A percentile compares a stretch with the other conserved stretches of the same genome.
These are phyloP conservation scores for Quillaja saponaria DNA, from an alignment of 306 rosid species.

Conservation along the genomic window DNA sequence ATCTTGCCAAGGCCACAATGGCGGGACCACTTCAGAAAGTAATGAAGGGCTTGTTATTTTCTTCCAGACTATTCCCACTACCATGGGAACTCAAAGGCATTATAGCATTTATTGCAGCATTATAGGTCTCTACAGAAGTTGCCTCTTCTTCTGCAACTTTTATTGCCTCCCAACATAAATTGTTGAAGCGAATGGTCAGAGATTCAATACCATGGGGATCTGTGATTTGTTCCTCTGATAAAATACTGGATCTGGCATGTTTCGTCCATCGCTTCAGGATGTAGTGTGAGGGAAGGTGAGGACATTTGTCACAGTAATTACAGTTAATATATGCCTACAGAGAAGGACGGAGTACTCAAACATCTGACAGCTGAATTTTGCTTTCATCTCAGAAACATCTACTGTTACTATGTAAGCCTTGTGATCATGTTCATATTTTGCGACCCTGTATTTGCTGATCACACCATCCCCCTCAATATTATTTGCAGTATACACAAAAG, in stretches of 20 bases:
- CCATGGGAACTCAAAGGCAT: constrained; percentile 47
- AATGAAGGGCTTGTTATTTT: constrained; percentile 43
- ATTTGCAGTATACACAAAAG: constrained; percentile 73
- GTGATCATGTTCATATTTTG: constrained; percentile 69
- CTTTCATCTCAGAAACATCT: constrained; percentile 55
- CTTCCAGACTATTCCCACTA: constrained; percentile 57
- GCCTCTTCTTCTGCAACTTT: constrained; percentile 81
- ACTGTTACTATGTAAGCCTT: constrained; percentile 59
- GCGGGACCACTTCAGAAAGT: constrained; percentile 39
- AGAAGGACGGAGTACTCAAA: constrained; percentile 75
- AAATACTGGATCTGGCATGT: constrained; percentile 49
- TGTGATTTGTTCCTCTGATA: constrained; percentile 47
- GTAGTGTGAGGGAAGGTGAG: constrained; percentile 73
- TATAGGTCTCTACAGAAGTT: constrained; percentile 62
- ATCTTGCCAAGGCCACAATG: constrained; percentile 72
- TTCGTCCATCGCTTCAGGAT: constrained; percentile 80
- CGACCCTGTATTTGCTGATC: constrained; percentile 65
- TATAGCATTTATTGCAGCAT: constrained; percentile 52
- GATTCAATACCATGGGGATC: constrained; percentile 50
- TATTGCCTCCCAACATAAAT: constrained; percentile 67
- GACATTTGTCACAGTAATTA: constrained; percentile 78
- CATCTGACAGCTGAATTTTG: constrained; percentile 80
- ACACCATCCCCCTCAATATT: constrained; percentile 55
- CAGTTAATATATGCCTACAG: constrained; percentile 79
- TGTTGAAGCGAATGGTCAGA: constrained; percentile 64